A percentile compares a stretch with the other conserved stretches of the same genome.
Conservation (phyloP, 1,284 basidiomycete genomes). For the Microbotryum saponariae region DNA sequence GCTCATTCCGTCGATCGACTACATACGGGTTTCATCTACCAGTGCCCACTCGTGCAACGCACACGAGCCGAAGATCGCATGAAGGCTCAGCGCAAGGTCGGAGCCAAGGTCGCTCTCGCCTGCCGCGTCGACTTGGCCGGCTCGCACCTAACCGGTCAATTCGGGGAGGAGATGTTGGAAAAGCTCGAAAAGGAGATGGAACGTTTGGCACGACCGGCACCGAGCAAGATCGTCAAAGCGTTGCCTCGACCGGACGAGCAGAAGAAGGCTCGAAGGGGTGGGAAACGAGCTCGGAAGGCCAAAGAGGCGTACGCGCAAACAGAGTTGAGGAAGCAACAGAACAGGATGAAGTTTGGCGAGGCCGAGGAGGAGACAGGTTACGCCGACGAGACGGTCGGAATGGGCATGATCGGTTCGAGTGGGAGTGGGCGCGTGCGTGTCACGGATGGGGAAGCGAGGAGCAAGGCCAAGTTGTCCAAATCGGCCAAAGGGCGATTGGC, state of each 20-base stretch:
- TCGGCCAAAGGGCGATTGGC: conserved; percentile 73
- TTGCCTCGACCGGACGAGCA: conserved; percentile 94
- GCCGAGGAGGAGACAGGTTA: conserved; percentile 92
- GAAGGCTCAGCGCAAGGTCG: conserved; percentile 85
- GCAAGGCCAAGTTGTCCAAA: conserved; percentile 92
- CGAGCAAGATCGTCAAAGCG: conserved; percentile 86
- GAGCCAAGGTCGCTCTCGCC: conserved; percentile 82
- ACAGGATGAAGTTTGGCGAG: conserved; percentile 92
- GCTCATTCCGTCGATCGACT: conserved; percentile 58
- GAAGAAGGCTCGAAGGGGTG: conserved; percentile 83
- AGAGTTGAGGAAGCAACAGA: conserved; percentile 91
- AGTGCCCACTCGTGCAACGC: conserved; percentile 74
- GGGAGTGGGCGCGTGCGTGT: conserved; percentile 77
- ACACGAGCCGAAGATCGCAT: conserved; percentile 86
- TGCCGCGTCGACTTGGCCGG: conserved; percentile 87
- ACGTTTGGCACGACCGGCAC: conserved; percentile 85
- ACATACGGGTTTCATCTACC: conserved; percentile 96
- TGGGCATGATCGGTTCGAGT: conserved; percentile 87
- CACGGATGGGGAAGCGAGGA: conserved; percentile 73
- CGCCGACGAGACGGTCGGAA: conserved; percentile 90
- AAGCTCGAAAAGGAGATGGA: conserved; percentile 89
- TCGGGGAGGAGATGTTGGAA: conserved; percentile 68
- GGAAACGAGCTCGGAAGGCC: conserved; percentile 86
- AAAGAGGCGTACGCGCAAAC: conserved; percentile 97
- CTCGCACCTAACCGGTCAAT: conserved; percentile 60